Evolutionary conservation across 1,284 basidiomycete species (phyloP).

Genomic region (Leccinum solheimii): DNA sequence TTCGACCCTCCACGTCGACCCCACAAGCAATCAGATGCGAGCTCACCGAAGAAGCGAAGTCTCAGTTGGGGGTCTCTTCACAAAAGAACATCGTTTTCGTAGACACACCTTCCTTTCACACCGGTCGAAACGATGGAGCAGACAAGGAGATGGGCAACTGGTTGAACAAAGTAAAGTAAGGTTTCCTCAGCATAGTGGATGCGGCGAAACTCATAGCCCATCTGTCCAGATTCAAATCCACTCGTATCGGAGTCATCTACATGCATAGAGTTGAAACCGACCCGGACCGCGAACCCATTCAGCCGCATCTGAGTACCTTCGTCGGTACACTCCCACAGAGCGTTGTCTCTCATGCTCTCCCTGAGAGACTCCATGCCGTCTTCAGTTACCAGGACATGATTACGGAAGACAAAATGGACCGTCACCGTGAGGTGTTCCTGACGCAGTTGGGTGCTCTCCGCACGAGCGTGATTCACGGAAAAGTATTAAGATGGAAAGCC

Average conservation of each 20-base stretch:
- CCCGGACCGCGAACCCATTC: neutral
- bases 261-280: slow-evolving; percentile 17
- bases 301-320: slow-evolving; percentile 15
- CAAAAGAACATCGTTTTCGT: slow-evolving; percentile 22
- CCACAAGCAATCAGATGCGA: slow-evolving; percentile 16
- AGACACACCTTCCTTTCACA: slow-evolving; percentile 21
- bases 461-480: neutral
- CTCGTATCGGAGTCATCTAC: slow-evolving; percentile 18
- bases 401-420: accelerated
- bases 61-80: neutral
- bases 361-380: slow-evolving; percentile 11
- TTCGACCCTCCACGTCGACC: neutral
- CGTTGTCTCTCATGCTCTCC: neutral
- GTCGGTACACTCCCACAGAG: slow-evolving; percentile 3
- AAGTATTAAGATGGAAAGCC: neutral
- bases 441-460: neutral
- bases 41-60: slow-evolving; percentile 5
- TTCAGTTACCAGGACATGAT: slow-evolving; percentile 7
- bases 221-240: slow-evolving; percentile 14
- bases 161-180: slow-evolving; percentile 16
- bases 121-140: slow-evolving; percentile 2
- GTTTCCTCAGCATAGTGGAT: neutral
- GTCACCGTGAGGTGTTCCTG: neutral
- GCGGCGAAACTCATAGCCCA: neutral
- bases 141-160: slow-evolving; percentile 2